These are phyloP conservation scores for Termitomyces eurrhizus DNA, from an alignment of 768 basidiomycete species.

Conservation along the genomic window DNA sequence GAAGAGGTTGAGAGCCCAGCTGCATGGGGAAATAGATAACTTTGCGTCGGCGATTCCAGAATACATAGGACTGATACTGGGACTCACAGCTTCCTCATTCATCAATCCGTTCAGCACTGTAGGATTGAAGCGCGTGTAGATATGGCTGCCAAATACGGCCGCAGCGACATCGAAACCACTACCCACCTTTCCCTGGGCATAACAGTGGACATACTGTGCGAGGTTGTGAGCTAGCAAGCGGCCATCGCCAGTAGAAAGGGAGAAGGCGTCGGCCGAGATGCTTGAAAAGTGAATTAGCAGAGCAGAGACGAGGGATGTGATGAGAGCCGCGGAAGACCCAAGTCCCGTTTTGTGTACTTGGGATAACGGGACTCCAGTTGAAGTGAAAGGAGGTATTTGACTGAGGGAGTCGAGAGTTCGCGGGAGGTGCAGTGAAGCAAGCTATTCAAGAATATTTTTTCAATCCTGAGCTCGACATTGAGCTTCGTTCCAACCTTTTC, in stretches of 20 bases:
- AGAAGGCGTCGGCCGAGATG: slow-evolving; percentile 52
- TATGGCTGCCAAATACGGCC: slow-evolving; percentile 91
- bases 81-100: slow-evolving; percentile 47
- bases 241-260: slow-evolving; percentile 38
- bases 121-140: slow-evolving; percentile 87
- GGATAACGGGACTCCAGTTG: slow-evolving; percentile 61
- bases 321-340: slow-evolving; percentile 94
- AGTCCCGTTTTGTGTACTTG: slow-evolving; percentile 98
- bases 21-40: background rate
- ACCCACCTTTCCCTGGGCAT: slow-evolving; percentile 97
- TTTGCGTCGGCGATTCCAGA: background rate
- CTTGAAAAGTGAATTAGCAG: slow-evolving; percentile 74
- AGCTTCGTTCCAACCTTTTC: slow-evolving; percentile 54
- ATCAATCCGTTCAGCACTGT: slow-evolving; percentile 62
- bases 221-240: slow-evolving; percentile 81
- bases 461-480: background rate
- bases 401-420: slow-evolving; percentile 60
- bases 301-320: slow-evolving; percentile 88
- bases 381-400: slow-evolving; percentile 71
- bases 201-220: slow-evolving; percentile 91
- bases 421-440: slow-evolving; percentile 57
- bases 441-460: slow-evolving; percentile 35
- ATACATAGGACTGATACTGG: background rate
- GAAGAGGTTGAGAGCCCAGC: slow-evolving; percentile 29
- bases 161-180: slow-evolving; percentile 96